Base-by-base conservation (phyloP, 768 basidiomycete species). In the Dacryopinax spathularia region DNA sequence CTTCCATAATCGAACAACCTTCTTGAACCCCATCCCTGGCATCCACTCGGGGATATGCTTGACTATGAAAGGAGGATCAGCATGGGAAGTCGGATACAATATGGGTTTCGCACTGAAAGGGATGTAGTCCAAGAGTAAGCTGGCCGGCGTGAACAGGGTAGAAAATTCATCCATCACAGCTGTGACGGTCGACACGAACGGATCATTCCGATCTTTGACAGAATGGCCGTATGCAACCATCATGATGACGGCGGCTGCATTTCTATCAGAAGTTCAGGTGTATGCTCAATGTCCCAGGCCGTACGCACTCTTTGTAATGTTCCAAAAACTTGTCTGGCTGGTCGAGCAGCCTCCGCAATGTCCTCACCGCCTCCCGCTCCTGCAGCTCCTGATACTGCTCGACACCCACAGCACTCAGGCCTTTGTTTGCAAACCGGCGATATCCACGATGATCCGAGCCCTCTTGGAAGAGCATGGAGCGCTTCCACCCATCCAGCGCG, bases 191-290 rank as follows among this genome's bases (percentile, higher is more conserved):
- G 68, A 39, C 20, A 81, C 68, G 60, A 76, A 73, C 1, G 72
- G 72, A 44, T 44, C 43, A 3, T 76, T 72, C 33, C 75, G 65
- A 25, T 66, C 70, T 1, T 73, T 65, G 63, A 72, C 63, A 7
- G 74, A 66, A 63, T 78, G 71, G 0, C 79, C 79, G 39, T 81
- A 80, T 0, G 72, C 69, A 10, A 77, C 67, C 34, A 72, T 74
- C 60, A 81, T 69, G 43, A 44, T 44, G 13, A 22, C 6, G 43
- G n/a, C 13, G 10, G 13, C 43, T 7, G 43, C 12, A 20, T 44
- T 44, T 7, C 43, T 44, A 44, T 44, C 43, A 9, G 13, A 15
- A 44, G 22, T 10, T 6, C 13, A 15, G 43, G 12, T 10, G 9
- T 20, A 44, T 10, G 13, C 25, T 12, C 7, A 15, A 44, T 13